Evolutionary conservation across 352 stramenopile species (phyloP).

Genomic region (Pythium angustatum): DNA sequence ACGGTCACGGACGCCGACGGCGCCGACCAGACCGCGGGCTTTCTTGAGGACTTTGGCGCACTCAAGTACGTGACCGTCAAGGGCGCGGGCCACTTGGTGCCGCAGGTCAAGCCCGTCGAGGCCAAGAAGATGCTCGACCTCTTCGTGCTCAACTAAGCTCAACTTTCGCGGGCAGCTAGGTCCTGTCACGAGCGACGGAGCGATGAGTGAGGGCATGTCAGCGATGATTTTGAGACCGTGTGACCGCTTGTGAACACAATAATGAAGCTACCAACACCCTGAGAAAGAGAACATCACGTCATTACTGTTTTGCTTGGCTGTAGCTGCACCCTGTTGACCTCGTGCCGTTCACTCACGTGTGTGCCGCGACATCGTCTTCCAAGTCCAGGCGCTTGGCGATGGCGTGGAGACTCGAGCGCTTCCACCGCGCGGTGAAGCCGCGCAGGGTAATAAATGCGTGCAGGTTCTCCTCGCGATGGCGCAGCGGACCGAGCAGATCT

Average conservation of each 20-base stretch:
- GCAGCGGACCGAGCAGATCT: not conserved
- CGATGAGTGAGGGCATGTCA: too few species aligned
- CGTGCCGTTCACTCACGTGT: not conserved
- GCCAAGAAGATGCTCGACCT: conserved; percentile 72
- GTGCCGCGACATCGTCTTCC: not conserved
- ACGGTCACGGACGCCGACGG: conserved; percentile 31
- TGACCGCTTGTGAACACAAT: too few species aligned
- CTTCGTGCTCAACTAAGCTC: conserved; percentile 59
- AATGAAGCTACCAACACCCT: too few species aligned
- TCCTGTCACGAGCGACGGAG: too few species aligned
- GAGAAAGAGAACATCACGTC: too few species aligned
- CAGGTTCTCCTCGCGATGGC: conserved; percentile 3
- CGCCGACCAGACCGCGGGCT: conserved; percentile 76
- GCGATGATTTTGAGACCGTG: too few species aligned
- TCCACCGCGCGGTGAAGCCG: conserved; percentile 11
- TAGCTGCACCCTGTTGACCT: too few species aligned
- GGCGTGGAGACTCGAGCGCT: conserved; percentile 12
- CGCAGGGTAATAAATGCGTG: conserved; percentile 5
- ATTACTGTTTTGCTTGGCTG: not conserved
- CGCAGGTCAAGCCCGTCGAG: conserved; percentile 71
- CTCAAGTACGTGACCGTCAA: conserved; percentile 91
- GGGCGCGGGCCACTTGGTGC: conserved; percentile 89
- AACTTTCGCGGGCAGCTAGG: too few species aligned
- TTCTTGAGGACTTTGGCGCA: conserved; percentile 80
- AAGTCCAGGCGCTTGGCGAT: conserved; percentile 14